phyloP scores from a whole-genome alignment of 306 rosid species.

The Pueraria montana region DNA sequence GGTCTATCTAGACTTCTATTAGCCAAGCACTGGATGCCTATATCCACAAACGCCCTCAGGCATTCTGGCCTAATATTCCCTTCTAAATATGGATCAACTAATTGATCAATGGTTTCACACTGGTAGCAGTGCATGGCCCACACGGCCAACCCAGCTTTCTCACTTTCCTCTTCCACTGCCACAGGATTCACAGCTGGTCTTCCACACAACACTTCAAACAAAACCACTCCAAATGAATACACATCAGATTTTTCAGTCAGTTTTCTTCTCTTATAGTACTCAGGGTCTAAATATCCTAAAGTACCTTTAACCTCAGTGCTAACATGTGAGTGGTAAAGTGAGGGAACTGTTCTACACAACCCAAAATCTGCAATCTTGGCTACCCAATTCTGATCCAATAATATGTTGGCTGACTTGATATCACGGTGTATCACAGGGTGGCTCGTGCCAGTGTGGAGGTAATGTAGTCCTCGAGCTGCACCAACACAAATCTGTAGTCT shows the following conservation, averaged over 20 bases:
- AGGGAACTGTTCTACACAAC: slow-evolving; percentile 54
- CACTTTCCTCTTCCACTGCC: slow-evolving; percentile 48
- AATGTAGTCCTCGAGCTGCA: slow-evolving; percentile 69
- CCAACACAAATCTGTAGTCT: slow-evolving; percentile 59
- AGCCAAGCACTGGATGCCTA: slow-evolving; percentile 50
- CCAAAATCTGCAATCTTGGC: slow-evolving; percentile 72
- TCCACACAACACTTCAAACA: slow-evolving; percentile 64
- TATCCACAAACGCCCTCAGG: slow-evolving; percentile 49
- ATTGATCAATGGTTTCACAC: slow-evolving; percentile 36
- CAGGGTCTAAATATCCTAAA: slow-evolving; percentile 58
- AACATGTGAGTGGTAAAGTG: slow-evolving; percentile 46
- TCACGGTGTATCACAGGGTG: slow-evolving; percentile 64
- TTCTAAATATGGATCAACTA: slow-evolving; percentile 54
- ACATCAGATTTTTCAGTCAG: slow-evolving; percentile 68
- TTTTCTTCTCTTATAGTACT: slow-evolving; percentile 53
- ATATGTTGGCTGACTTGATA: slow-evolving; percentile 65
- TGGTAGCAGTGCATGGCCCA: slow-evolving; percentile 58
- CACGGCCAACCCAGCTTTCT: slow-evolving; percentile 51
- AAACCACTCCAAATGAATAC: slow-evolving; percentile 70
- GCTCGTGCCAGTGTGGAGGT: slow-evolving; percentile 59
- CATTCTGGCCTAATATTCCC: slow-evolving; percentile 47
- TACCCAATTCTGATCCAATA: slow-evolving; percentile 57
- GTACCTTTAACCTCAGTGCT: slow-evolving; percentile 62
- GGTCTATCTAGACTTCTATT: slow-evolving; percentile 53
- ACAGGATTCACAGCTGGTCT: slow-evolving; percentile 53